Evolutionary conservation across 2,329 filamentous ascomycete genomes (phyloP), one percentile per base, ranked within the genome.

Genomic region (Arthrobotrys pseudoclavata): DNA sequence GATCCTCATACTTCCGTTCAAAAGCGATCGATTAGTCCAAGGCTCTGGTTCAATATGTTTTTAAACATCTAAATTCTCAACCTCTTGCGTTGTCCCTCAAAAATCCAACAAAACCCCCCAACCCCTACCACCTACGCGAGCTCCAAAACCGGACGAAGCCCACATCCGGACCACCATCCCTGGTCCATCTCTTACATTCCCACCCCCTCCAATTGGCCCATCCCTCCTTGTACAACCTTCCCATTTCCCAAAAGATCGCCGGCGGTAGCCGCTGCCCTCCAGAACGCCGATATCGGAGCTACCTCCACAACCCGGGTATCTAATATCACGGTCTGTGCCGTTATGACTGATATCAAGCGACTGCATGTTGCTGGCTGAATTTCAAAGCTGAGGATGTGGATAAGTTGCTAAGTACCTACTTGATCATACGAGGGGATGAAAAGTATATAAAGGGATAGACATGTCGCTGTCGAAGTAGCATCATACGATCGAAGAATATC

Each of bases 281-380:
- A n/a, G n/a, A 40, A 15, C 29, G 52, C 52, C 52, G 52, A 57
- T 57, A 57, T 57, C 52, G 52, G 52, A 29, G 50, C 48, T 6
- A 5, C 7, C 24, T 10, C 15, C 22, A 12, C 13, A 4, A 48
- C 45, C 42, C 18, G 47, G 31, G 7, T 24, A 53, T 29, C 26
- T 7, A 40, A 57, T n/a, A 57, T 57, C 52, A 22, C 47, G 1
- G 10, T 50, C 7, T 47, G n/a, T 47, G 22, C 6, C 4, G 4
- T 20, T n/a, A 5, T 34, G 31, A 34, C 31, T 34, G 45, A 10
- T 6, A 22, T 47, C 4, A 10, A 47, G 13, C 26, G 20, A 26
- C 20, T 50, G 42, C 31, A 34, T 50, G 18, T 47, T 9, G 45
- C 18, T 20, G 18, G 22, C 18, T 47, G 45, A 22, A 3, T n/a